Conservation (phyloP, 1,139 yeast species). For the Yamadazyma pseudoaaseri region DNA sequence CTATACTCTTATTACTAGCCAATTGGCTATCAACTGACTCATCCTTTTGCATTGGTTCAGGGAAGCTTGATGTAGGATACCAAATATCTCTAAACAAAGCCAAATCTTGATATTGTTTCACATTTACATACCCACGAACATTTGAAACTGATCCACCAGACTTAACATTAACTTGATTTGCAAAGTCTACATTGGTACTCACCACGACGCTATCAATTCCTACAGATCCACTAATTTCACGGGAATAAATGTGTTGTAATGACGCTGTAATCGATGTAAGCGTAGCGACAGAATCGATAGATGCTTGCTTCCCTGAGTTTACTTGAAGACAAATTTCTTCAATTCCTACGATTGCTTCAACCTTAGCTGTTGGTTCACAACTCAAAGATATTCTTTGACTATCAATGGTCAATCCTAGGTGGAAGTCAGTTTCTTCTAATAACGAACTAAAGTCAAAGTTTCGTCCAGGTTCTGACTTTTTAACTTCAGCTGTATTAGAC, state of each 20-base stretch:
- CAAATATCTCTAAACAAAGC: conserved; percentile 84
- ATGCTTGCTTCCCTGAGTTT: conserved; percentile 43
- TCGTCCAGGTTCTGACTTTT: conserved; percentile 1
- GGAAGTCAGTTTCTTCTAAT: conserved; percentile 57
- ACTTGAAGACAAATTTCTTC: conserved; percentile 62
- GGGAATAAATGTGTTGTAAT: conserved; percentile 85
- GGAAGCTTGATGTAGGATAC: conserved; percentile 46
- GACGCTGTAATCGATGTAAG: conserved; percentile 60
- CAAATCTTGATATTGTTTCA: conserved; percentile 85
- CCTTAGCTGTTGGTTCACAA: conserved; percentile 92
- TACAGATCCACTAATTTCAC: conserved; percentile 81
- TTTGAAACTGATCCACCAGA: conserved; percentile 57
- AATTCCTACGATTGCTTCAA: conserved; percentile 77
- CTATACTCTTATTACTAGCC: conserved; percentile 39
- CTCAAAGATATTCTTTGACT: conserved; percentile 74
- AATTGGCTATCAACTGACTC: conserved; percentile 2
- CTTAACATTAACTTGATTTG: conserved; percentile 33
- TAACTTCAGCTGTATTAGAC: background rate
- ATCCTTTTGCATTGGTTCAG: background rate
- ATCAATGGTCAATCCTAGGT: conserved; percentile 62
- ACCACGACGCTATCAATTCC: conserved; percentile 50
- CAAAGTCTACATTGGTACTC: conserved; percentile 37
- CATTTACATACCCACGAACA: conserved; percentile 63
- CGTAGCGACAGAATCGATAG: conserved; percentile 37
- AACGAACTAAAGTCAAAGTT: conserved; percentile 35